These are phyloP conservation scores for Jamesozyma gamospora DNA, from an alignment of 805 yeast species.

Conservation along the genomic window DNA sequence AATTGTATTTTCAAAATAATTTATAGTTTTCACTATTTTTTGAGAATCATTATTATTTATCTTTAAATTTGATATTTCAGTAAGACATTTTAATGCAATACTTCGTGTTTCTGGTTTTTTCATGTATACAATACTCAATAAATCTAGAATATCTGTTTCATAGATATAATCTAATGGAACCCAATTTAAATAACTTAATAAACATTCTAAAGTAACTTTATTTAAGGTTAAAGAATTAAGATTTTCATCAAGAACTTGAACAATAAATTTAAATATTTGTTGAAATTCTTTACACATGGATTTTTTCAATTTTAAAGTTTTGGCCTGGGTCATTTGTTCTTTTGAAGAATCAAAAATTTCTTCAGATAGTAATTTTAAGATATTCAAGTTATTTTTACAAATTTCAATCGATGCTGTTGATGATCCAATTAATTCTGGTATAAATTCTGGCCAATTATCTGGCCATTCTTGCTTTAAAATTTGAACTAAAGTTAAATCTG, in stretches of 20 bases:
- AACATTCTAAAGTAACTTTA: constrained; percentile 66
- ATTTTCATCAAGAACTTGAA: constrained; percentile 79
- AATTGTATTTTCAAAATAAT: constrained; percentile 60
- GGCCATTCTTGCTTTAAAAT: constrained; percentile 98
- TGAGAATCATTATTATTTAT: constrained; percentile 39
- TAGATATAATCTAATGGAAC: constrained; percentile 79
- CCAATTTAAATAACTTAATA: constrained; percentile 83
- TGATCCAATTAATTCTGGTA: constrained; percentile 79
- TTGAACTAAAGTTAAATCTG: constrained; percentile 85
- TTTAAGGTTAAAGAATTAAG: constrained; percentile 58
- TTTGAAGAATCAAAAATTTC: constrained; percentile 89
- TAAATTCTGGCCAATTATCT: constrained; percentile 88
- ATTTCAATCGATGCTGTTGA: constrained; percentile 77
- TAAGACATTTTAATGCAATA: constrained; percentile 76
- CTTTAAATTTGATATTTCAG: constrained; percentile 67
- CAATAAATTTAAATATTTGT: constrained; percentile 82
- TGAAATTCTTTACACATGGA: constrained; percentile 83
- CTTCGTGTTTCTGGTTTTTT: constrained; percentile 67
- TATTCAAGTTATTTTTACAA: constrained; percentile 92
- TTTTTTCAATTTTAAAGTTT: constrained; percentile 64
- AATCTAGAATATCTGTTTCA: constrained; percentile 64
- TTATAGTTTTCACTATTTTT: constrained; percentile 38
- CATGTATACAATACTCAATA: constrained; percentile 64
- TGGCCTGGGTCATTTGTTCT: constrained; percentile 91
- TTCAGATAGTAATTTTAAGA: constrained; percentile 75